Conservation (phyloP, 306 rosid genomes). For the Inga laurina region DNA sequence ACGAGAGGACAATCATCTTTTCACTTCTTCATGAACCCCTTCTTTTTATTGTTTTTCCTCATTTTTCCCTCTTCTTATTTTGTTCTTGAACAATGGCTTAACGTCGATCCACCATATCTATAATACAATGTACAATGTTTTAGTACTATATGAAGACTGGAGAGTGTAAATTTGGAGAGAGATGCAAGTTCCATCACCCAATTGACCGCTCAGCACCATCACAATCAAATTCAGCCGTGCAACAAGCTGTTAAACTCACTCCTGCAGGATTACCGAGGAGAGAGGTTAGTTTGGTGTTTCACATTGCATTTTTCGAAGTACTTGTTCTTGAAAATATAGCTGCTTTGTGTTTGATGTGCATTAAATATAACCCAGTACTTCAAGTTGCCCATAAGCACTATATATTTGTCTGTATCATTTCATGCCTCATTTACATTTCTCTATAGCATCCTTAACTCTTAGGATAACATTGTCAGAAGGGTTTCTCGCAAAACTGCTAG, state of each 20-base stretch:
- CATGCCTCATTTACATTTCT: slow-evolving; percentile 6
- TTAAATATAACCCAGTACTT: background rate
- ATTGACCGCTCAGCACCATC: slow-evolving; percentile 73
- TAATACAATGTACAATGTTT: slow-evolving; percentile 22
- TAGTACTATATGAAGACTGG: slow-evolving; percentile 97
- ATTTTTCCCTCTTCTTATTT: background rate
- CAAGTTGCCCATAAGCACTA: background rate
- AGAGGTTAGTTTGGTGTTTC: slow-evolving; percentile 60
- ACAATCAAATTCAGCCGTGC: slow-evolving; percentile 45
- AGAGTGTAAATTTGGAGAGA: slow-evolving; percentile 77
- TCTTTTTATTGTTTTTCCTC: background rate
- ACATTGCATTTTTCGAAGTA: background rate
- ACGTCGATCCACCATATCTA: slow-evolving; percentile 11
- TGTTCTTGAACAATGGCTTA: background rate
- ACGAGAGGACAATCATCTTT: background rate
- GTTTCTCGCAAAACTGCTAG: slow-evolving; percentile 10
- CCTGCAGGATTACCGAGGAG: slow-evolving; percentile 95
- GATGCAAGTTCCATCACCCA: slow-evolving; percentile 92
- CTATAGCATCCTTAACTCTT: background rate
- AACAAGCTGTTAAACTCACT: slow-evolving; percentile 67
- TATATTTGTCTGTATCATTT: background rate
- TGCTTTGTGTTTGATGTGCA: background rate
- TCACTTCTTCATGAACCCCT: background rate
- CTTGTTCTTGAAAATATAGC: background rate
- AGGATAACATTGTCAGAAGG: background rate